Conservation (phyloP, 768 basidiomycete genomes). For the Lentinula aciculospora region DNA sequence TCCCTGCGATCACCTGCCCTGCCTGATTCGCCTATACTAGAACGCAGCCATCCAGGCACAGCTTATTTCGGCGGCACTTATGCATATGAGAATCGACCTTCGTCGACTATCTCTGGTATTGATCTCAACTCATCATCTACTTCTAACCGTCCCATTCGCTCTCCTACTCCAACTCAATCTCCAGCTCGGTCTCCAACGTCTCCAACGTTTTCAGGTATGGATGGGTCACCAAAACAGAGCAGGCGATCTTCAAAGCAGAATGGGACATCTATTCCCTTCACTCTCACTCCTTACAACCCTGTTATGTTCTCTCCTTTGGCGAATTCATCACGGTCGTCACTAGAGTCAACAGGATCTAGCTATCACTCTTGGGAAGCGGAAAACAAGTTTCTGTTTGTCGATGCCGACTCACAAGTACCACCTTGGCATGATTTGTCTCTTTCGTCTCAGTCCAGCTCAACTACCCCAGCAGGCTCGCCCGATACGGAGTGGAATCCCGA, state of each 20-base stretch:
- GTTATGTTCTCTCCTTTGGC: slow-evolving; percentile 65
- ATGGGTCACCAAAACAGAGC: slow-evolving; percentile 32
- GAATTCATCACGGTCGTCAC: slow-evolving; percentile 74
- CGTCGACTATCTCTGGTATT: slow-evolving; percentile 43
- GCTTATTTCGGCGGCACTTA: slow-evolving; percentile 25
- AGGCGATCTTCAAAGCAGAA: slow-evolving; percentile 54
- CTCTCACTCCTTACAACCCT: slow-evolving; percentile 45
- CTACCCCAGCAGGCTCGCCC: slow-evolving; percentile 43
- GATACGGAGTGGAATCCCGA: slow-evolving; percentile 58
- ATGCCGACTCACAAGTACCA: slow-evolving; percentile 41
- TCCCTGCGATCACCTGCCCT: slow-evolving; percentile 51
- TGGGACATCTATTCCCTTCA: slow-evolving; percentile 41
- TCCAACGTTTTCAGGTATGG: slow-evolving; percentile 40
- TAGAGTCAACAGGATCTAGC: slow-evolving; percentile 79
- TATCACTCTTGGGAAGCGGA: slow-evolving; percentile 78
- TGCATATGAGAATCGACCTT: slow-evolving; percentile 32
- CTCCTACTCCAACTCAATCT: slow-evolving; percentile 64
- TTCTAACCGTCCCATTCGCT: slow-evolving; percentile 37
- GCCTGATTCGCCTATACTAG: slow-evolving; percentile 53
- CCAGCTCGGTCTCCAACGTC: slow-evolving; percentile 48
- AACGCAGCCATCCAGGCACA: slow-evolving; percentile 26
- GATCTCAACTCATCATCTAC: slow-evolving; percentile 48
- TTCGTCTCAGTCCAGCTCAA: slow-evolving; percentile 41
- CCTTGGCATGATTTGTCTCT: slow-evolving; percentile 61
- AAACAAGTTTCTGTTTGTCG: slow-evolving; percentile 49